Conservation (phyloP, 225 moss, liverwort and hornwort genomes). For the Physcomitrium patens region DNA sequence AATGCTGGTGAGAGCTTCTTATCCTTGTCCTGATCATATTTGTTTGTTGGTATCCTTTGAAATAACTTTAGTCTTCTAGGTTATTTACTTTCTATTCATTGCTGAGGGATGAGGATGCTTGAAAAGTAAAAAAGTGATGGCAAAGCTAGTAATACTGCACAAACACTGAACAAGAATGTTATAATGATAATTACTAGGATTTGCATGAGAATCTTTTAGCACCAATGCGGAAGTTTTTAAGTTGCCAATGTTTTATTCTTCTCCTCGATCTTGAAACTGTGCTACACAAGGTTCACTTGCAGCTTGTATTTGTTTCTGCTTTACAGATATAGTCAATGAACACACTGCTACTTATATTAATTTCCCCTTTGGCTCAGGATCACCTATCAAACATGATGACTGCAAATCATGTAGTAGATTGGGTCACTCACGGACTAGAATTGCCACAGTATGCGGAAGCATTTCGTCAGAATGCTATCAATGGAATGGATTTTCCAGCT, state of each 20-base stretch:
- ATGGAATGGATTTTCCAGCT: conserved; percentile 34
- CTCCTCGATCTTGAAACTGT: background rate
- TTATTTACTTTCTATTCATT: background rate
- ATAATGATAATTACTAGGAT: background rate
- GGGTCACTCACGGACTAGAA: conserved; percentile 35
- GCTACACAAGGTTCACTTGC: background rate
- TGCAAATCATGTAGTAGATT: conserved; percentile 30
- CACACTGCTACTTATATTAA: background rate
- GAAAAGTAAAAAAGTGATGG: background rate
- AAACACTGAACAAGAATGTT: background rate
- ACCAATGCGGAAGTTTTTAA: background rate
- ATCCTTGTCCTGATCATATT: background rate
- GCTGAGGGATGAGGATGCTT: background rate
- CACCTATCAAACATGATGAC: conserved; percentile 35
- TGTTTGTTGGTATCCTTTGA: background rate
- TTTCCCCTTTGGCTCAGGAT: conserved; percentile 8
- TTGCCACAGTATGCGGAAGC: conserved; percentile 33
- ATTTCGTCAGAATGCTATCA: conserved; percentile 33
- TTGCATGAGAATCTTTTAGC: background rate
- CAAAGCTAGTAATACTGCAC: background rate
- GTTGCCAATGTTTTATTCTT: background rate
- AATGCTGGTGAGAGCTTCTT: conserved; percentile 24
- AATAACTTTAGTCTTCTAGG: background rate
- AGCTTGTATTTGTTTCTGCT: background rate
- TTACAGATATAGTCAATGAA: background rate